Conservation (phyloP, 306 rosid species). For the Fragaria nilgerrensis region DNA sequence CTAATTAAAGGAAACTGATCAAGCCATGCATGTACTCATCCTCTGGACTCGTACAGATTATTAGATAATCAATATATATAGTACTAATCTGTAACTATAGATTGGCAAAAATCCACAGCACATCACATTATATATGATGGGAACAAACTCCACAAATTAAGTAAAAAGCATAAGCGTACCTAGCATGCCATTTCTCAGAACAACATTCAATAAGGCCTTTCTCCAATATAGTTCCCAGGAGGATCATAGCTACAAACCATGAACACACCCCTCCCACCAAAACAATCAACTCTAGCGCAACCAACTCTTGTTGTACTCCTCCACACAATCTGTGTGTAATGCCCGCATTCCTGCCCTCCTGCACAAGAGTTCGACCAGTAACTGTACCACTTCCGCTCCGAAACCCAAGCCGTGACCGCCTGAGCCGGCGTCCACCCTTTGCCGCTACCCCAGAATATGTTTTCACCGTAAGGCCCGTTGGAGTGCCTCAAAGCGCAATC, state of each 20-base stretch:
- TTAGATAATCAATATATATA: neutral
- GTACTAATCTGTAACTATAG: neutral
- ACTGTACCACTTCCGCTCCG: conserved; percentile 52
- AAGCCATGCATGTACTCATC: conserved; percentile 2
- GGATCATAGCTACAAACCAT: conserved; percentile 91
- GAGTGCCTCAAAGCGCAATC: conserved; percentile 81
- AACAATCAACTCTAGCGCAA: conserved; percentile 65
- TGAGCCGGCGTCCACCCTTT: conserved; percentile 63
- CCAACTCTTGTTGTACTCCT: conserved; percentile 48
- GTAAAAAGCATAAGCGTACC: neutral
- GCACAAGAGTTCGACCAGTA: conserved; percentile 62
- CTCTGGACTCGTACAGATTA: neutral
- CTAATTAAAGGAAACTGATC: neutral
- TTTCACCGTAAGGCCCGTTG: conserved; percentile 82
- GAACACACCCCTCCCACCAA: conserved; percentile 55
- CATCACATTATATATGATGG: neutral
- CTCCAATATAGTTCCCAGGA: conserved; percentile 84
- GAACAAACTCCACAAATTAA: neutral
- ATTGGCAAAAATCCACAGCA: neutral
- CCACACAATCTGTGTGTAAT: conserved; percentile 93
- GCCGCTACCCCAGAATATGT: conserved; percentile 96
- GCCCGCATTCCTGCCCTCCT: conserved; percentile 61
- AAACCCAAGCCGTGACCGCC: conserved; percentile 70
- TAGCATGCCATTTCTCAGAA: neutral
- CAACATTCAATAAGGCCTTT: conserved; percentile 51